Evolutionary conservation across 257 asterid species (phyloP), one percentile per base, ranked within the genome.

Genomic region (Voacanga thouarsii): DNA sequence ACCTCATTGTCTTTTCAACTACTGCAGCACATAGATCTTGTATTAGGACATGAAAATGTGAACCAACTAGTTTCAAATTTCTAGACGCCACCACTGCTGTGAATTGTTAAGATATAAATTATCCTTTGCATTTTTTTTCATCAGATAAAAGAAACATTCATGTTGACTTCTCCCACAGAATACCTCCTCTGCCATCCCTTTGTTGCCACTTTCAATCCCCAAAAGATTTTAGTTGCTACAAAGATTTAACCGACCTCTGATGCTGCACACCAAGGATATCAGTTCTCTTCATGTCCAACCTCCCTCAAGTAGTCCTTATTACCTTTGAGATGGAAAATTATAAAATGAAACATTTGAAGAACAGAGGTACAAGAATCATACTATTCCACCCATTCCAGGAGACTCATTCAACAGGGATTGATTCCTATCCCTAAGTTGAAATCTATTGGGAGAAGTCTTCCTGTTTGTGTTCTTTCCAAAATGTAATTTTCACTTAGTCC

Each of bases 171-270:
- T 60, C 18, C 28, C 12, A n/a, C 67, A 24, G 39, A 24, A 12
- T 60, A 24, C 26, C 37, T 60, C 26, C 37, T 60, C 39, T 61
- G 21, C 41, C 28, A 10, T 11, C 41, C 19, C 68, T 0, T 61
- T 61, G 68, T 61, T 61, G 68, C 41, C 43, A 28, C 67, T 61
- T 61, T 1, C 68, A 61, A 61, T 61, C 68, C 67, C 68, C 15
- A 11, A 61, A 61, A 61, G 0, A 14, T 26, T 26, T 61, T 30
- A 21, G 24, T 14, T 53, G 59, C 6, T 43, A 1, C 47, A 43
- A 55, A 18, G 19, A 15, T 51, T 2, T 1, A 2, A 55, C 1
- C 61, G 9, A 7, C 61, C 0, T 55, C n/a, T 14, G 61, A 55
- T 55, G 61, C 24, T 55, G 61, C 61, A 21, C 61, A 6, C 41